Evolutionary conservation across 2,329 filamentous ascomycete genomes (phyloP).

Genomic region (Ceratocystiopsis brevicomis): DNA sequence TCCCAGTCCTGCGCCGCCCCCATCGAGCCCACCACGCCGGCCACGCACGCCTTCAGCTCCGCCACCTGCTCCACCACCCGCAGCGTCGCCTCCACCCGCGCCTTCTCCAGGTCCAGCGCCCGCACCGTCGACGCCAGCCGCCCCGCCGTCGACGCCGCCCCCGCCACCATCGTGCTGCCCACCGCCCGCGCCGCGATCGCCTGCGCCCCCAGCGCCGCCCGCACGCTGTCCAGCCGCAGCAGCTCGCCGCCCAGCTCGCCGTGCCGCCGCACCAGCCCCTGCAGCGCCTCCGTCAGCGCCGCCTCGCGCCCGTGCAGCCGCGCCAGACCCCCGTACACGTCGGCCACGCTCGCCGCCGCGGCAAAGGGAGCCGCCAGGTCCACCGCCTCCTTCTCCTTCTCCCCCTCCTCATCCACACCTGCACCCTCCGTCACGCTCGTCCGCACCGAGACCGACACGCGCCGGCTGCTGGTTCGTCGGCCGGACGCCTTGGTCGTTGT

Average conservation of each 20-base stretch:
- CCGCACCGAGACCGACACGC: too few relatives aligned
- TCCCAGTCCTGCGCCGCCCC: conserved; percentile 98
- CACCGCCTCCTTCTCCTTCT: too few relatives aligned
- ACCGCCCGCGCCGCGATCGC: conserved; percentile 66
- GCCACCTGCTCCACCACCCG: conserved; percentile 89
- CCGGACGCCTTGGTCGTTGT: too few relatives aligned
- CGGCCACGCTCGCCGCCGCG: conserved; percentile 54
- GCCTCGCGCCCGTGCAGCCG: conserved; percentile 60
- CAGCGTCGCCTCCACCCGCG: conserved; percentile 73
- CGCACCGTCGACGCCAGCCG: conserved; percentile 76
- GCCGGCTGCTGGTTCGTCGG: too few relatives aligned
- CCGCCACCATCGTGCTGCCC: conserved; percentile 77
- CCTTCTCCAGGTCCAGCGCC: conserved; percentile 76
- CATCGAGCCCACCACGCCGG: conserved; percentile 91
- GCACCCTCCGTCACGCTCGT: too few relatives aligned
- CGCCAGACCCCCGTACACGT: conserved; percentile 61
- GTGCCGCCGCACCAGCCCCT: conserved; percentile 63
- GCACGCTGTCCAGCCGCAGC: conserved; percentile 69
- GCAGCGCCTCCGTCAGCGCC: conserved; percentile 52
- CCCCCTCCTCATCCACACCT: too few relatives aligned
- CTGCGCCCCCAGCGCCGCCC: conserved; percentile 74
- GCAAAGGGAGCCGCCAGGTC: conserved; percentile 27
- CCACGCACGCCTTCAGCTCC: conserved; percentile 89
- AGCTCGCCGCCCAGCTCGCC: conserved; percentile 75
- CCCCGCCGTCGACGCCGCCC: conserved; percentile 67